Base-by-base conservation (phyloP, 257 asterid genomes). In the Lithospermum erythrorhizon region DNA sequence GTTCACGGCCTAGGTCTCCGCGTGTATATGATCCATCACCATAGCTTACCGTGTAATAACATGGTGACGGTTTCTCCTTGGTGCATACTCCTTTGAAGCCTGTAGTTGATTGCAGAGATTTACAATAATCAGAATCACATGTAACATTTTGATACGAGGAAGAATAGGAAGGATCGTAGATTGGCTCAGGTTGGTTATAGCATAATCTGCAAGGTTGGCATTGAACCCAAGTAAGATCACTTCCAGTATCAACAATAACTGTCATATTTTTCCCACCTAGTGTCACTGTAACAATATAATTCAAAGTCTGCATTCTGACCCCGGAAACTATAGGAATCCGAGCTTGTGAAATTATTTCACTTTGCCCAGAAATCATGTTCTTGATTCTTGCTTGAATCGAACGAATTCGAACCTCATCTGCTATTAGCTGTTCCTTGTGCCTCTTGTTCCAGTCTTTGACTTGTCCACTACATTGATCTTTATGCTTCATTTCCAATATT, bases 141-240 rank as follows among this genome's bases (percentile, higher is more conserved):
- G 61, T 73, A 37, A 87, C 76, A 4, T 86, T 57, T 30, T 72
- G 66, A 68, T 83, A 90, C 0, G 89, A 83, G 64, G 86, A 78
- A 0, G 96, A 90, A 1, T 27, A 17, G 25, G 57, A 19, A 15
- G 97, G 96, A 72, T 83, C 63, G 79, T 80, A 90, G 19, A 90
- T 78, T 11, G 97, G 94, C 53, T 87, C 94, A 6, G 89, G 86
- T 58, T 90, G 97, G 29, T 72, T 67, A 70, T 90, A 83, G 65
- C 97, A 87, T 7, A 71, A 55, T 51, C 70, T 79, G 58, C 95
- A 90, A 51, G 97, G 97, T 61, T 85, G 90, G 68, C 96, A 90
- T 59, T 90, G 97, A 18, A 85, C 86, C 97, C 96, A 90, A 17
- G 95, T 85, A 10, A 90, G 76, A 59, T 90, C 96, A 57, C 94